Base-by-base conservation (phyloP, 768 basidiomycete species). In the Calocybe cyanea region DNA sequence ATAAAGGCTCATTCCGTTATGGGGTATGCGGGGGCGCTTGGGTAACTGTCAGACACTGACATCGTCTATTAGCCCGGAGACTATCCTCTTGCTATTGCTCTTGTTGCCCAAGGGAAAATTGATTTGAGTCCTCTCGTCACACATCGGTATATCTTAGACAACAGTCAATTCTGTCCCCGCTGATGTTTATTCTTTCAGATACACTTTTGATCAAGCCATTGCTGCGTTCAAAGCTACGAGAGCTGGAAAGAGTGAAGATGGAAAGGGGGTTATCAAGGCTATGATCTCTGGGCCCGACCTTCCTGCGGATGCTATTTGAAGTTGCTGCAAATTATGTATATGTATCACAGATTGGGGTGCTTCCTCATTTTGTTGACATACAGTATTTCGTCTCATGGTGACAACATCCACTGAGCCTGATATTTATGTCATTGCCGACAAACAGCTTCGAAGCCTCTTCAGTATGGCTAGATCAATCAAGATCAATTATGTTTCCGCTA, bases 1-100 rank as follows among this genome's bases (percentile, higher is more conserved):
- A 92, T 64, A 87, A 85, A 57, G 92, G 93, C 30, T 90, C 88
- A n/a, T 96, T 96, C 85, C 83, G 94, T 56, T 94, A 87, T 57
- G 87, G 82, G 13, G 81, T 88, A 62, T 46, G 78, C 69, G 31
- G 14, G 15, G 4, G 30, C n/a, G 1, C 45, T 21, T 35, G 33
- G 24, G 19, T 36, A 4, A 43, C 19, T 46, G 15, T 20, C 25
- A n/a, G n/a, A 23, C 32, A 28, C 49, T 28, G 28, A 41, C 43
- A 13, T 24, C 34, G 30, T 45, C 37, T 47, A 9, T 33, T 54
- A 88, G 85, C 81, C 90, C 33, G 92, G 91, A 10, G 85, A 87
- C 61, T 96, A 95, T 62, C 78, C 79, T 19, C 75, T 91, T 48
- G 87, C 92, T 13, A 87, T 98, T 55, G 80, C 85, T 38, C 78